Evolutionary conservation across 75 land plant species (phyloP).

Genomic region (Pseudotsuga menziesii): DNA sequence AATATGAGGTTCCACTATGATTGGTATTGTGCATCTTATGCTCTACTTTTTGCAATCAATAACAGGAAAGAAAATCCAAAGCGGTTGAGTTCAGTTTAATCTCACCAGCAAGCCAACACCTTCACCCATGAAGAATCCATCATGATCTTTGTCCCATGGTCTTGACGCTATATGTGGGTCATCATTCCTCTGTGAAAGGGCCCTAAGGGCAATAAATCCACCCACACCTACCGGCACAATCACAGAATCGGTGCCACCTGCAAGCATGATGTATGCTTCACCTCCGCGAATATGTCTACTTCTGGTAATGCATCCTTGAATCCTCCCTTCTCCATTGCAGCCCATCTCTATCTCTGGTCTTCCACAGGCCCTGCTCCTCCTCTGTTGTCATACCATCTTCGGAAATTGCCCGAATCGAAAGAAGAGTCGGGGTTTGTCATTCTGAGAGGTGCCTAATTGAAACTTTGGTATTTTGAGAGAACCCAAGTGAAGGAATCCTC

Average conservation of each 20-base stretch:
- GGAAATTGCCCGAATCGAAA: background rate
- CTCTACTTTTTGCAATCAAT: no score
- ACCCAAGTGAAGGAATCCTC: no score
- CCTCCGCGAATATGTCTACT: no score
- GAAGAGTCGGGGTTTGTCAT: background rate
- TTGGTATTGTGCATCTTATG: no score
- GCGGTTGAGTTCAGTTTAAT: no score
- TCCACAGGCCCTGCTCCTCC: constrained; percentile 55
- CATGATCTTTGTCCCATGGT: constrained; percentile 46
- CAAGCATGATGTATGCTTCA: no score
- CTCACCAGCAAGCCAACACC: constrained; percentile 32
- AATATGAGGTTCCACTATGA: no score
- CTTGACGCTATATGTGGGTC: constrained; percentile 38
- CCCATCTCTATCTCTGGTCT: constrained; percentile 66
- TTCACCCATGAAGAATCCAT: constrained; percentile 53
- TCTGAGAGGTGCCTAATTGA: background rate
- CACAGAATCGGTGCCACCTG: constrained; percentile 98
- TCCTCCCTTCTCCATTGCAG: constrained; percentile 93
- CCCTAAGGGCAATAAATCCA: no score
- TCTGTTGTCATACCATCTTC: background rate
- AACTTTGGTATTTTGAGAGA: no score
- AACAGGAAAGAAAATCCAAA: no score
- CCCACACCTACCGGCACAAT: no score
- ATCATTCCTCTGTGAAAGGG: no score
- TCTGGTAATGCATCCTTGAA: constrained; percentile 99